phyloP scores from a whole-genome alignment of 306 rosid species.

The Fragaria ananassa region DNA sequence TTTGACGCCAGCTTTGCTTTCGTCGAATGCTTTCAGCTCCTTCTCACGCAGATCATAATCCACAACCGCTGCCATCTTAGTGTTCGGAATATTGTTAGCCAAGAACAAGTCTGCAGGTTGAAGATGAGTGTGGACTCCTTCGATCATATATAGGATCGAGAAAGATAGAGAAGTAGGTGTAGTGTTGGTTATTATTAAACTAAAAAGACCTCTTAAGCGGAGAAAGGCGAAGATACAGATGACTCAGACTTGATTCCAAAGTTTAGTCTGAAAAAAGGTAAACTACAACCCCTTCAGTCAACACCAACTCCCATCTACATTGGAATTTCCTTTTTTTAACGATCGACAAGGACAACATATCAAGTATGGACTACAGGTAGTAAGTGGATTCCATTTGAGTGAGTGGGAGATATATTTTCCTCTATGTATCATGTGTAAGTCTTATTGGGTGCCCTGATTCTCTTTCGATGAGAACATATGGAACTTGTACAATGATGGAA shows the following conservation, averaged over 20 bases:
- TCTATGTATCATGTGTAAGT: neutral
- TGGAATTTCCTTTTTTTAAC: neutral
- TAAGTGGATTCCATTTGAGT: neutral
- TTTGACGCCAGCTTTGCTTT: constrained; percentile 64
- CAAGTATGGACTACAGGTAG: neutral
- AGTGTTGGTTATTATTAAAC: neutral
- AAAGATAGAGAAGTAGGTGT: neutral
- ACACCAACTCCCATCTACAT: neutral
- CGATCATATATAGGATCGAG: neutral
- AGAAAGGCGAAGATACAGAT: neutral
- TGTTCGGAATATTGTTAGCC: neutral
- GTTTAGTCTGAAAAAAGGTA: neutral
- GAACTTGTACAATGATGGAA: neutral
- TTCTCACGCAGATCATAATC: constrained; percentile 32
- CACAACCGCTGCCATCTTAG: neutral
- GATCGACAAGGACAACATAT: neutral
- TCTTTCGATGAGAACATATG: neutral
- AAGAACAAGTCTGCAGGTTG: neutral
- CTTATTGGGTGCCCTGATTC: neutral
- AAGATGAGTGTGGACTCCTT: neutral
- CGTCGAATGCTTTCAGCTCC: constrained; percentile 53
- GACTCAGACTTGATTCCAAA: neutral
- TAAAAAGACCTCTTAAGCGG: neutral
- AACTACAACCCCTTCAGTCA: neutral
- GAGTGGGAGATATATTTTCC: neutral